Evolutionary conservation across 176 grass and related monocot species (phyloP), one percentile per base, ranked within the genome.

Genomic region (Melocanna baccifera): DNA sequence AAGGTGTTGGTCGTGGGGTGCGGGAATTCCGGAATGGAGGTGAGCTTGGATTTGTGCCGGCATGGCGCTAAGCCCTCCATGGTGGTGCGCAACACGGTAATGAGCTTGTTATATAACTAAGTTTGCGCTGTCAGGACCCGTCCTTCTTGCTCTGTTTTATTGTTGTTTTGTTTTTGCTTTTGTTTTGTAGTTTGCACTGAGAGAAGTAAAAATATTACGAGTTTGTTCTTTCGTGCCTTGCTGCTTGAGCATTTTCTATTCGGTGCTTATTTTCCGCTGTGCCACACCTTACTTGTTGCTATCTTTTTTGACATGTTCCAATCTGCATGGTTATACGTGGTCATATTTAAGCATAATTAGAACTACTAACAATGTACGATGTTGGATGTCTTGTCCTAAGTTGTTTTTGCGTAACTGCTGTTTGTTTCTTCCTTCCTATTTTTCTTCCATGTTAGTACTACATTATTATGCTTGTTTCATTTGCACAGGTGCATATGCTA

Each of bases 11-110:
- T 99, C 14, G 69, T 99, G 0, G 96, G 96, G 4, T 99, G 96
- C 73, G 96, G 96, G 71, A 99, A 99, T 79, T 99, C 96, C 65
- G 96, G 96, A 69, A 99, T 96, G 96, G 96, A 99, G 90, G 91
- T 99, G 79, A 94, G 96, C 86, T 71, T 99, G 75, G 96, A 99
- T 86, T 88, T 99, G 83, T 94, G 93, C 80, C 72, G 88, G 36
- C 84, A 99, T 20, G 85, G 85, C 61, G 96, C 91, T 1, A 84
- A 48, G 77, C 93, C 96, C 7, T 86, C 84, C 41, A 78, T 99
- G 86, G 93, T 96, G 40, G 96, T 99, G 76, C 88, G 96, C 32
- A 94, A 94, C 89, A 93, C 93, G 69, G 96, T 99, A 87, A 90
- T 39, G 45, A 26, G 43, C 16, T 52, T 56, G 23, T 23, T 25